Base-by-base conservation (phyloP, 2,329 filamentous ascomycete species). In the Aaosphaeria pasadenensis region DNA sequence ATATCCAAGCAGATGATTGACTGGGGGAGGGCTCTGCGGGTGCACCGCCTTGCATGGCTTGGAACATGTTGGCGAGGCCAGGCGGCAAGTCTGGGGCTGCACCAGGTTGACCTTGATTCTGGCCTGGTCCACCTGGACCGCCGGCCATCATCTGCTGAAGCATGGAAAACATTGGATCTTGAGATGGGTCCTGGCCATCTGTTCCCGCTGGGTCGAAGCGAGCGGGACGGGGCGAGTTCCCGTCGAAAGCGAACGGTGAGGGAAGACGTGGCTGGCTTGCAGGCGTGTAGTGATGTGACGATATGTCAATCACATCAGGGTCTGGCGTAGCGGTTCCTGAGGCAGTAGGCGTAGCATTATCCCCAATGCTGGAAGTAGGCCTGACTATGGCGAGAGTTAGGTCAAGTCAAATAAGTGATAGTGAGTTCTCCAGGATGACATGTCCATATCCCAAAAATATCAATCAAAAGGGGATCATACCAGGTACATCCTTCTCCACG, bases 271-370 rank as follows among this genome's bases (percentile, higher is more conserved):
- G 58, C 38, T 74, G 73, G 7, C 72, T 70, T 28, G 73, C 70
- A 1, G 84, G 85, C 32, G 78, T 71, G 70, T 87, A 88, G 70
- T 79, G 85, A 71, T 88, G 86, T 54, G 86, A 72, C n/a, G 86
- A 88, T 57, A 92, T 90, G 66, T 91, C 88, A 54, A 89, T 80
- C 68, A 91, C 88, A 5, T 85, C 87, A 5, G 88, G 88, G 48
- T 77, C 82, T 59, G 71, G 64, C n/a, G 63, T 64, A n/a, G 60
- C 59, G 24, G 61, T 62, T n/a, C 33, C 33, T n/a, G 57, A 55
- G 44, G 63, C 57, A n/a, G 52, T 47, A 35, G 54, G 49, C 48
- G 59, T 49, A 33, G 53, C 40, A 9, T 9, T n/a, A 36, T 36
- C 4, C 9, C 9, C 33, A n/a, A 36, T 36, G 33, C 33, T 49